These are phyloP conservation scores for Microcos paniculata DNA, from an alignment of 345 rosid species.

Conservation along the genomic window DNA sequence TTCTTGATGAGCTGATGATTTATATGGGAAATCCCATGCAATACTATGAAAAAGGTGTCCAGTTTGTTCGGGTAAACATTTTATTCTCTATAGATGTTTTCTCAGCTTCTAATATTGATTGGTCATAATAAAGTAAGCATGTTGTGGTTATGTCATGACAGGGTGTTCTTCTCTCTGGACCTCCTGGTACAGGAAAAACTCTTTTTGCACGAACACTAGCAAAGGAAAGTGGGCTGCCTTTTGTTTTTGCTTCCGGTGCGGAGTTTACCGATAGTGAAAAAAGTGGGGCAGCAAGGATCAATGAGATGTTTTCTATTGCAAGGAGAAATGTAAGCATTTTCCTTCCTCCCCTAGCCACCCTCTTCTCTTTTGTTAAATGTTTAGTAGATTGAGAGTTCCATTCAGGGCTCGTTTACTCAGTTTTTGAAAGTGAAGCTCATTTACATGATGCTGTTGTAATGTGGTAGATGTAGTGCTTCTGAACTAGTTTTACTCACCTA, in stretches of 20 bases:
- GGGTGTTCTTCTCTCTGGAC: constrained; percentile 98
- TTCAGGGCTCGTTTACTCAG: not conserved
- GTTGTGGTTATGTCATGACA: constrained; percentile 33
- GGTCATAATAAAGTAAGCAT: not conserved
- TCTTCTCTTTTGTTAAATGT: not conserved
- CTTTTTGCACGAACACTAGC: constrained; percentile 95
- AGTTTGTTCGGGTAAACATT: constrained; percentile 83
- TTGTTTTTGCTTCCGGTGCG: constrained; percentile 96
- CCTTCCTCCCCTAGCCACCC: not conserved
- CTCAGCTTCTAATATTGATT: not conserved
- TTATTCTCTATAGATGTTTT: constrained; percentile 9
- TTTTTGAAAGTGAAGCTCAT: not conserved
- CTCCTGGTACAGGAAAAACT: constrained; percentile 99
- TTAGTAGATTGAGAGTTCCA: not conserved
- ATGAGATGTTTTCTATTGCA: constrained; percentile 88
- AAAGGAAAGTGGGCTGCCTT: constrained; percentile 93
- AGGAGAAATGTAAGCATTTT: constrained; percentile 80
- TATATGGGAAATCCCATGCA: constrained; percentile 96
- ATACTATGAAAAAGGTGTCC: constrained; percentile 79
- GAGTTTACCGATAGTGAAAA: constrained; percentile 94
- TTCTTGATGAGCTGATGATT: constrained; percentile 92
- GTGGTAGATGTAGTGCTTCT: not conserved
- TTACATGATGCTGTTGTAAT: not conserved
- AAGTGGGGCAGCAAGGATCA: constrained; percentile 86
- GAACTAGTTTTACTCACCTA: not conserved